Base-by-base conservation (phyloP, 257 asterid species). In the Lycium ferocissimum region DNA sequence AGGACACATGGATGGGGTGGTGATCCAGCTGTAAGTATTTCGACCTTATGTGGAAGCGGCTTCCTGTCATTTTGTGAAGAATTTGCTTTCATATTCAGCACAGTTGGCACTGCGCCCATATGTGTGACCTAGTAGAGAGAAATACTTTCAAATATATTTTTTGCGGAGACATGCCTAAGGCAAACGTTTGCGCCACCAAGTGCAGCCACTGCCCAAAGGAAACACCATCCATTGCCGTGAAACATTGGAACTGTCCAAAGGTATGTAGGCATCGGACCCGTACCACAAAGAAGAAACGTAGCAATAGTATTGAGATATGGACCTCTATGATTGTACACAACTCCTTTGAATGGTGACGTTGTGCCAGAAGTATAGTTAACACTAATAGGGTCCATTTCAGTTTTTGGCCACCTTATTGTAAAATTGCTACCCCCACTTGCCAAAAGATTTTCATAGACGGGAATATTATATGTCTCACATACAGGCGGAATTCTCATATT, bases 141-240 rank as follows among this genome's bases (percentile, higher is more conserved):
- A 69, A 69, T 69, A 37, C 13, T 69, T 69, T 69, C 26, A 54
- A 83, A 89, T 79, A 89, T 89, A 33, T 85, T 85, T 67, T 89
- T 83, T 0, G 89, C 87, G 4, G 12, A 3, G 14, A 89, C 89
- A 8, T 65, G 78, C 49, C 89, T 83, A 37, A 89, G 84, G 63
- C 89, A 89, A 26, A 89, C 51, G 40, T 87, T 89, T 22, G 88
- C 87, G 38, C 89, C 91, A 47, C 89, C 89, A 20, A 87, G 45
- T 35, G 89, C 89, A 37, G 89, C 88, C 86, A 89, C 20, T 51
- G 87, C 90, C 90, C 90, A 89, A 83, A 54, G 40, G 5, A 87
- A 26, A 70, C 90, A 87, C 91, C 90, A 89, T 2, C 85, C 91
- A 2, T 89, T 89, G 82, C 91, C 85, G 65, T 89, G 91, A 73